Evolutionary conservation across 78 protist genomes (phyloP).

Genomic region (Protostelium mycophagum): DNA sequence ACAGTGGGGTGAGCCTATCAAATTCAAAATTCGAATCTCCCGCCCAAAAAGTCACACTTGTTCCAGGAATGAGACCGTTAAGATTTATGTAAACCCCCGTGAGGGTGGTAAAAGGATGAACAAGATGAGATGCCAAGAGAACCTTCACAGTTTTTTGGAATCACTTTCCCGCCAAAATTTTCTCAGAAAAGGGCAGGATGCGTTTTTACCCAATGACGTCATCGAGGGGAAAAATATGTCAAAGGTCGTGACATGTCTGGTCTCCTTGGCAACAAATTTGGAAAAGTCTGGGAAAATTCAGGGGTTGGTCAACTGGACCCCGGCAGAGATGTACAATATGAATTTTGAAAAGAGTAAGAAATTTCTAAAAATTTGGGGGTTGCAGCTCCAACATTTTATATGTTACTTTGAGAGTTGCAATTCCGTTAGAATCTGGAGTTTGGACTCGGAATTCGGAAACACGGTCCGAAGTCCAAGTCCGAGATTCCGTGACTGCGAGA

Average conservation of each 20-base stretch:
- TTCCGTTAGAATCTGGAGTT: neutral
- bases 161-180: neutral
- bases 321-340: neutral
- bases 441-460: neutral
- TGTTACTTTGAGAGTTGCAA: neutral
- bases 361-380: neutral
- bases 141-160: neutral
- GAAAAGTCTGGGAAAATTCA: neutral
- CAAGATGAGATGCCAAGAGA: neutral
- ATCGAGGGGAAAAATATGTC: neutral
- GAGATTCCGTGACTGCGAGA: neutral
- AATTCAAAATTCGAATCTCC: neutral
- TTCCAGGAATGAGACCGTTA: neutral
- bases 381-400: neutral
- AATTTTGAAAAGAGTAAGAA: neutral
- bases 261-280: neutral
- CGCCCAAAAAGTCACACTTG: neutral
- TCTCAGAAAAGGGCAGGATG: neutral
- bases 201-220: neutral
- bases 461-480: neutral
- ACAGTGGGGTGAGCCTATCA: no score
- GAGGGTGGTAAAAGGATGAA: neutral
- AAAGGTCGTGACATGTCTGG: neutral
- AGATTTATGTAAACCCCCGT: neutral
- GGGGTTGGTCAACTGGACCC: neutral